phyloP scores from a whole-genome alignment of 2,329 filamentous ascomycete genomes.

The Tolypocladium cylindrosporum region DNA sequence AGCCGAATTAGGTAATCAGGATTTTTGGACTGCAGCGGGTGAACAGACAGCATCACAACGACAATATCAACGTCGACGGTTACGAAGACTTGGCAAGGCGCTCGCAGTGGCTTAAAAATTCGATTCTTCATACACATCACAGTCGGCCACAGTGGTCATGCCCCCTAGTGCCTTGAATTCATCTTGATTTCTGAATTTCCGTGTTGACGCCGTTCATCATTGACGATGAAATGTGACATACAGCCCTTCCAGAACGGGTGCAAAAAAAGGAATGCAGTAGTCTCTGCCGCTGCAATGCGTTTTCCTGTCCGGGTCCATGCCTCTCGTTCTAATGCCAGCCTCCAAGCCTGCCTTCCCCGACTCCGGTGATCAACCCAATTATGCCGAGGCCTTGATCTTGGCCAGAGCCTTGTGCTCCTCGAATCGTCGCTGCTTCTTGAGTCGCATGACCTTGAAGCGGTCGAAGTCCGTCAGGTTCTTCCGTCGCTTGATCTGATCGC shows the following conservation, averaged over 20 bases:
- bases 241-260: conserved; percentile 49
- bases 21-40: conserved; percentile 1
- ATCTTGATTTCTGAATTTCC: conserved; percentile 43
- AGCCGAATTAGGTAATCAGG: conserved; percentile 29
- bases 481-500: conserved; percentile 75
- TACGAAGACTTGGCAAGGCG: background rate
- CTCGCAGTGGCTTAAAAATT: background rate
- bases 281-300: conserved; percentile 29
- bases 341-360: conserved; percentile 18
- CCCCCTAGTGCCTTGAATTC: conserved; percentile 25
- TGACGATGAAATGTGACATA: conserved; percentile 51
- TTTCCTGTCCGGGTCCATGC: conserved; percentile 24
- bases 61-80: background rate
- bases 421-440: conserved; percentile 99
- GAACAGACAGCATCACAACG: background rate
- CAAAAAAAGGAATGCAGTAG: conserved; percentile 49
- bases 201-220: conserved; percentile 57
- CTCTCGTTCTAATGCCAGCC: conserved; percentile 27
- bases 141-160: background rate
- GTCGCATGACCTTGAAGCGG: conserved; percentile 98
- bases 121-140: background rate
- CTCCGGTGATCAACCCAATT: conserved; percentile 32
- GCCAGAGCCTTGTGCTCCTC: conserved; percentile 94
- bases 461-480: conserved; percentile 95
- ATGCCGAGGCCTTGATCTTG: conserved; percentile 79